Base-by-base conservation (phyloP, 257 asterid genomes). In the Avicennia marina region DNA sequence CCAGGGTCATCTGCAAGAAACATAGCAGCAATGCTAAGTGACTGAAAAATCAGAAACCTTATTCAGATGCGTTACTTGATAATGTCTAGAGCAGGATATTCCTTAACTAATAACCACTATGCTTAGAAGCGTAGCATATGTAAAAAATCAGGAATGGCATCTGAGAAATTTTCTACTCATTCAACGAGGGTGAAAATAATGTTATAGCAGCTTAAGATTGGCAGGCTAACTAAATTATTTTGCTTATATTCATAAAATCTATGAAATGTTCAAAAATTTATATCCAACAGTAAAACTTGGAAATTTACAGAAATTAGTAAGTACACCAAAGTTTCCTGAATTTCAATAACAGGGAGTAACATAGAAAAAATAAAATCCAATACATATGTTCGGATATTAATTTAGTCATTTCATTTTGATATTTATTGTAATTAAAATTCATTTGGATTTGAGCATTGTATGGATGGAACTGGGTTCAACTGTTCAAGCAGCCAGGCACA, bases 1-100 rank as follows among this genome's bases (percentile, higher is more conserved):
- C 99, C 7, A 93, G 94, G 33, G 81, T 73, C 67, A 93, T 84
- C 99, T 93, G 86, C 79, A 68, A 59, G 45, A 70, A 67, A 61
- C 10, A 33, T 34, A 16, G 36, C 19, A 58, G 42, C 2, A 11
- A 40, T 18, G 51, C 33, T n/a, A 48, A 32, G 33, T 41, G 59
- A 47, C 7, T n/a, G n/a, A n/a, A 29, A 29, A 3, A 2, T 29
- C 7, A 7, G 33, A 7, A n/a, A n/a, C n/a, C n/a, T 29, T 29
- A 29, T 7, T 2, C 33, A 29, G 33, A 46, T 9, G 52, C 33
- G n/a, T 36, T 13, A 39, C 29, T 17, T 17, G 0, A 15, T 20
- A 42, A n/a, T 2, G 29, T 4, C 3, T 15, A 11, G 18, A 26
- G 13, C 21, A 19, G 25, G 5, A 36, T 36, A 5, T 36, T 29